These are phyloP conservation scores for Plasmodium blacklocki DNA, from an alignment of 169 alveolate genomes.

Conservation along the genomic window DNA sequence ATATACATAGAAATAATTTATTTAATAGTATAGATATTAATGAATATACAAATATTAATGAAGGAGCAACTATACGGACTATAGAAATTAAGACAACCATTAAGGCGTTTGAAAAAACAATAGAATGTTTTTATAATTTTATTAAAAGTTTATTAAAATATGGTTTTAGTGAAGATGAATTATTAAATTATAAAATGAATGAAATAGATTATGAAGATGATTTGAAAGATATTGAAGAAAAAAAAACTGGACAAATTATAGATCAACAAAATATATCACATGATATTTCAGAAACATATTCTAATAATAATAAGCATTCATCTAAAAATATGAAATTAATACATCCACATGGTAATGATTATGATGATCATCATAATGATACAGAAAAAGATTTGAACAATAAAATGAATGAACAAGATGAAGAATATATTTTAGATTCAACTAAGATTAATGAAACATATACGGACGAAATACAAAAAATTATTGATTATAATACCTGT, in stretches of 20 bases:
- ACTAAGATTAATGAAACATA: slow-evolving; percentile 63
- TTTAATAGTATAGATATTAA: slow-evolving; percentile 76
- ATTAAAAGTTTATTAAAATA: slow-evolving; percentile 38
- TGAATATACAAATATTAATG: slow-evolving; percentile 81
- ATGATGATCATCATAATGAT: too few relatives aligned
- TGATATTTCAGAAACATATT: slow-evolving; percentile 20
- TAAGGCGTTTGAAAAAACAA: slow-evolving; percentile 30
- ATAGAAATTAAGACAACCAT: slow-evolving; percentile 61
- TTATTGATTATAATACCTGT: slow-evolving; percentile 68
- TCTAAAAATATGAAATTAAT: slow-evolving; percentile 47
- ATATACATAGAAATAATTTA: slow-evolving; percentile 75
- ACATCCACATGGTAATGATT: slow-evolving; percentile 7
- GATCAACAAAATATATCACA: neutral
- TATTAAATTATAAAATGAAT: slow-evolving; percentile 47
- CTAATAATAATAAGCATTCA: neutral
- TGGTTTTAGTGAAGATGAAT: slow-evolving; percentile 57
- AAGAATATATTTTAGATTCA: slow-evolving; percentile 41
- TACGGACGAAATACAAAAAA: slow-evolving; percentile 71
- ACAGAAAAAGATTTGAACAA: neutral
- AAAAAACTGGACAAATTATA: neutral
- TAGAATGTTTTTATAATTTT: slow-evolving; percentile 36
- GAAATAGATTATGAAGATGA: slow-evolving; percentile 37
- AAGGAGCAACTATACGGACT: slow-evolving; percentile 68
- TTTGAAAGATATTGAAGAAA: neutral
- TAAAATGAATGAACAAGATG: slow-evolving; percentile 8